Evolutionary conservation across 2,329 filamentous ascomycete genomes (phyloP).

Genomic region (Verticillium nubilum): DNA sequence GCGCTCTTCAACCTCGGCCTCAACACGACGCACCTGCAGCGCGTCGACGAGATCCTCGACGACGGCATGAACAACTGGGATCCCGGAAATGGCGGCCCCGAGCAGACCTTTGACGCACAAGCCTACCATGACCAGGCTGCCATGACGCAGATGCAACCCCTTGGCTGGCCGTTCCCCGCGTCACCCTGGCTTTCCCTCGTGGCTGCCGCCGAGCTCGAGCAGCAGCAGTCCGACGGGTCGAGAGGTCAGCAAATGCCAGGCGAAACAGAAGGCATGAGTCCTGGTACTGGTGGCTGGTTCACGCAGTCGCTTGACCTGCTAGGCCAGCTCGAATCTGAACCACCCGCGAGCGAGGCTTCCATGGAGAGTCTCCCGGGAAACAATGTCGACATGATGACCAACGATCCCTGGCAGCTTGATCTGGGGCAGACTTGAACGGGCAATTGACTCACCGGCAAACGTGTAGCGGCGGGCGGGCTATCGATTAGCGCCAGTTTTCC

Average conservation of each 20-base stretch:
- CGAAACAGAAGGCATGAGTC: background rate
- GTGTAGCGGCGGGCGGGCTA: background rate
- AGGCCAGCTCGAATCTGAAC: background rate
- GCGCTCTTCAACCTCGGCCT: background rate
- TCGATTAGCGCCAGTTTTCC: background rate
- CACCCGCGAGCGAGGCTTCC: background rate
- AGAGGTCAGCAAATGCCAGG: background rate
- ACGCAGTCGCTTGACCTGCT: background rate
- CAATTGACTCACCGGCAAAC: background rate
- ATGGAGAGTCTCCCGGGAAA: background rate
- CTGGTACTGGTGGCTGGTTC: background rate
- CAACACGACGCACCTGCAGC: background rate
- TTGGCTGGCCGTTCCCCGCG: background rate
- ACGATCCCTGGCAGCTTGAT: background rate
- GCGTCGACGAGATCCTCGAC: slow-evolving; percentile 9
- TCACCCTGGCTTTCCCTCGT: slow-evolving; percentile 1
- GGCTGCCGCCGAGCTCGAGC: background rate
- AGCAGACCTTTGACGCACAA: background rate
- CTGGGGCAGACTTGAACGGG: background rate
- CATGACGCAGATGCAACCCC: background rate
- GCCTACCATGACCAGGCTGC: background rate
- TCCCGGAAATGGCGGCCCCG: background rate
- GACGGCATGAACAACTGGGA: slow-evolving; percentile 2
- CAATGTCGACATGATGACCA: background rate
- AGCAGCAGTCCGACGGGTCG: background rate